Evolutionary conservation across 2,329 filamentous ascomycete species (phyloP).

Genomic region (Penicillium glabrum): DNA sequence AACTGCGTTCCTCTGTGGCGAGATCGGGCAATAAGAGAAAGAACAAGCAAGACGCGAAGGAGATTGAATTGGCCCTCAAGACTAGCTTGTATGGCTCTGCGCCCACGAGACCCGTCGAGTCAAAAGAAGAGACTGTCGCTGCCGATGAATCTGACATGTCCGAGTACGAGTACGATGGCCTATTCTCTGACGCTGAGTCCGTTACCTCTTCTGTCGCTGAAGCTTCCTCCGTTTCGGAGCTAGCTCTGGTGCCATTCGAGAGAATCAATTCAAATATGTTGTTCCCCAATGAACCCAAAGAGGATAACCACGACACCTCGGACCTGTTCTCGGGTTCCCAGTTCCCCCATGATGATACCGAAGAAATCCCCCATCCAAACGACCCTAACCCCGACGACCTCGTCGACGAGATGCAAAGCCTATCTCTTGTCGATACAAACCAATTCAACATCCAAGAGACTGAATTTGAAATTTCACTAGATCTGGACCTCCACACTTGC

Average conservation of each 20-base stretch:
- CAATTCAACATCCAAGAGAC: neutral
- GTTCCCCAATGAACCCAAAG: neutral
- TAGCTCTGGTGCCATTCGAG: neutral
- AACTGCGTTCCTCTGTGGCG: conserved; percentile 10
- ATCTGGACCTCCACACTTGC: neutral
- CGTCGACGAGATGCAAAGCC: neutral
- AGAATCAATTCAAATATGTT: neutral
- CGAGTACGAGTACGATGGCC: neutral
- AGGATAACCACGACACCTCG: neutral
- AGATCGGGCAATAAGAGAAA: neutral
- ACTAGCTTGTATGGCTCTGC: neutral
- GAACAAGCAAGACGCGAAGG: neutral
- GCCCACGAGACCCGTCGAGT: neutral
- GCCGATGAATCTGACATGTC: neutral
- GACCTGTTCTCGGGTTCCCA: neutral
- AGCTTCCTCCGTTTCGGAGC: neutral
- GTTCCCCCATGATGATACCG: neutral
- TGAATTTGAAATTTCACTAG: neutral
- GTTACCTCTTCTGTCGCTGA: neutral
- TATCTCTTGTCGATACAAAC: neutral
- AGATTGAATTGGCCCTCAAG: neutral
- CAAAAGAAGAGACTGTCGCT: neutral
- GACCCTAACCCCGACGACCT: neutral
- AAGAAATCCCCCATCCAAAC: neutral
- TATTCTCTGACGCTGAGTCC: neutral